Conservation (phyloP, 495 filamentous ascomycete species). For the Neurospora intermedia region DNA sequence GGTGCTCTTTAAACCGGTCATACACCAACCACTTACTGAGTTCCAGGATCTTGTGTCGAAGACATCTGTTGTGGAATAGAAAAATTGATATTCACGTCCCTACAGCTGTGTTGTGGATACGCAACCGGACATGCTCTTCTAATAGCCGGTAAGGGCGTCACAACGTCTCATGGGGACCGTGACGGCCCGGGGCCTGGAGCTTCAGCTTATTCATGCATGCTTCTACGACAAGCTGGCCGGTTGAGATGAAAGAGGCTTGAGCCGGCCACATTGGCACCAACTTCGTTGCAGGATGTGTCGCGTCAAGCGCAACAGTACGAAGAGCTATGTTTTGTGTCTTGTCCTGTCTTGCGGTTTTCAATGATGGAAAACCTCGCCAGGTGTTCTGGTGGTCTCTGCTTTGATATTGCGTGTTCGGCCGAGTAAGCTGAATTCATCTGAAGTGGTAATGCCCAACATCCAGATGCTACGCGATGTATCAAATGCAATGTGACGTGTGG, state of each 20-base stretch:
- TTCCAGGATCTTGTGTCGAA: background rate
- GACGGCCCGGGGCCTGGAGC: background rate
- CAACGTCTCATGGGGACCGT: background rate
- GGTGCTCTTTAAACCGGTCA: constrained; percentile 60
- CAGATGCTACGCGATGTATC: background rate
- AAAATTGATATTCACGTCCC: background rate
- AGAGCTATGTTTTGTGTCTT: background rate
- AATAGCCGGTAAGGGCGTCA: background rate
- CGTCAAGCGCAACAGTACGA: background rate
- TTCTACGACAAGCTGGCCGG: background rate
- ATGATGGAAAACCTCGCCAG: background rate
- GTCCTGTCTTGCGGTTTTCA: background rate
- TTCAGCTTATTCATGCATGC: background rate
- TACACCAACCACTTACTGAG: background rate
- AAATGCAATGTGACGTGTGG: background rate
- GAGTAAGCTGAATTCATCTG: background rate
- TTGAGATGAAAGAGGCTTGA: background rate
- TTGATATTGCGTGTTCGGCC: background rate
- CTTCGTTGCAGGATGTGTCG: background rate
- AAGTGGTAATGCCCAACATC: background rate
- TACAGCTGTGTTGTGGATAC: background rate
- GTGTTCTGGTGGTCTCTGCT: background rate
- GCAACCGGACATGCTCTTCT: background rate
- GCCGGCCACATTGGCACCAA: background rate
- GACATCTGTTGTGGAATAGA: background rate